Base-by-base conservation (phyloP, 2,329 filamentous ascomycete species). In the Aspergillus clavatus region DNA sequence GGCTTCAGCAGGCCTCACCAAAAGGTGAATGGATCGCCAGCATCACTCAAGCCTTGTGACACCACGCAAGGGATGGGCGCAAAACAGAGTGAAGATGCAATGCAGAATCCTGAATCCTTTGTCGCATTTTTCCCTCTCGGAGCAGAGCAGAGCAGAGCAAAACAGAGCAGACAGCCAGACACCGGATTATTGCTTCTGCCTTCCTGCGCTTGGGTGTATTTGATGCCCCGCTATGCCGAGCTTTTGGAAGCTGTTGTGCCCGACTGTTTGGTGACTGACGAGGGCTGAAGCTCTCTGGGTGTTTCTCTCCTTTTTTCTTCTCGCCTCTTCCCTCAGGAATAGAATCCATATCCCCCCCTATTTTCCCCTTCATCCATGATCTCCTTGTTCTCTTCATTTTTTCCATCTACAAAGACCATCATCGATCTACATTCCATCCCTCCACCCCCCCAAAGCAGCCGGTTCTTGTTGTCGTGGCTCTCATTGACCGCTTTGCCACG, bases 181-280 rank as follows among this genome's bases (percentile, higher is more conserved):
- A n/a, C n/a, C n/a, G n/a, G n/a, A n/a, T 35, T 11, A 21, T 38
- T 35, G 12, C 21, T 31, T 35, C 26, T 27, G 28, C 8, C 40
- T 24, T 24, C 29, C 12, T n/a, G 11, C 37, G 12, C 29, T 22
- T 35, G n/a, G 27, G 14, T 41, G 27, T 42, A 44, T 24, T 22
- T 44, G 36, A 43, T 46, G 41, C 45, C 45, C 42, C 46, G 46
- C 46, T 38, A 45, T 48, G 46, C 46, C 46, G 46, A 48, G 46
- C 41, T 33, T 47, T 45, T 48, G 23, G 40, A n/a, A 19, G 23
- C n/a, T 7, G 28, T 33, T 22, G 26, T 31, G 21, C 21, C 21
- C 31, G 22, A 40, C 23, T 28, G 12, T 11, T 18, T 27, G 11
- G 38, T 21, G 38, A 26, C 38, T 18, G 38, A n/a, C 8, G 23